phyloP scores from a whole-genome alignment of 208 protist species.

The Phytomonas sp. region DNA sequence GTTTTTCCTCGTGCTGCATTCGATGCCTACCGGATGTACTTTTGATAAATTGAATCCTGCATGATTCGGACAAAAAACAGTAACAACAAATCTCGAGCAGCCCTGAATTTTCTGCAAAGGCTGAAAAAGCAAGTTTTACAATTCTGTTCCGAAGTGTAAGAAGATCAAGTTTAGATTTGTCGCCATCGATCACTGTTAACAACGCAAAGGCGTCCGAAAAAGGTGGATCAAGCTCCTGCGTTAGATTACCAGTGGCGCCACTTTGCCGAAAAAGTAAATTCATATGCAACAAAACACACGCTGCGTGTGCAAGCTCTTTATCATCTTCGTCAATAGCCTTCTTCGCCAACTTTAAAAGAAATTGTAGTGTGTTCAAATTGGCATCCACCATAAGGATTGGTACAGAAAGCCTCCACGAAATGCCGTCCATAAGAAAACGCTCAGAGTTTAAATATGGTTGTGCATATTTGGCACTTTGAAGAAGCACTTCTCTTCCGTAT shows the following conservation, averaged over 20 bases:
- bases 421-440: constrained; percentile 55
- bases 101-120: not conserved
- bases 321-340: constrained; percentile 13
- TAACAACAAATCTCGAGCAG: constrained; percentile 13
- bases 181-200: not conserved
- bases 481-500: constrained; percentile 53
- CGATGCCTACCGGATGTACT: constrained; percentile 17
- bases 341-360: constrained; percentile 37
- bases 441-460: constrained; percentile 37
- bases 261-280: constrained; percentile 41
- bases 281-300: constrained; percentile 49
- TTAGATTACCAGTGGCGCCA: not conserved
- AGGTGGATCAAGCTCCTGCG: not conserved
- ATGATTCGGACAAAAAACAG: constrained; percentile 27
- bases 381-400: constrained; percentile 56
- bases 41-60: constrained; percentile 26
- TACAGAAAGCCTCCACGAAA: constrained; percentile 46
- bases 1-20: constrained; percentile 2
- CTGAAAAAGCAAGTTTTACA: not conserved
- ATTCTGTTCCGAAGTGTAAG: not conserved
- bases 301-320: constrained; percentile 19
- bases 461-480: constrained; percentile 44
- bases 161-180: not conserved
- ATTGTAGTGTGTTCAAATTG: constrained; percentile 28
- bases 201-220: constrained; percentile 1